A percentile compares a stretch with the other conserved stretches of the same genome.
Conservation (phyloP, 805 yeast genomes). For the Cyberlindnera misumaiensis region DNA sequence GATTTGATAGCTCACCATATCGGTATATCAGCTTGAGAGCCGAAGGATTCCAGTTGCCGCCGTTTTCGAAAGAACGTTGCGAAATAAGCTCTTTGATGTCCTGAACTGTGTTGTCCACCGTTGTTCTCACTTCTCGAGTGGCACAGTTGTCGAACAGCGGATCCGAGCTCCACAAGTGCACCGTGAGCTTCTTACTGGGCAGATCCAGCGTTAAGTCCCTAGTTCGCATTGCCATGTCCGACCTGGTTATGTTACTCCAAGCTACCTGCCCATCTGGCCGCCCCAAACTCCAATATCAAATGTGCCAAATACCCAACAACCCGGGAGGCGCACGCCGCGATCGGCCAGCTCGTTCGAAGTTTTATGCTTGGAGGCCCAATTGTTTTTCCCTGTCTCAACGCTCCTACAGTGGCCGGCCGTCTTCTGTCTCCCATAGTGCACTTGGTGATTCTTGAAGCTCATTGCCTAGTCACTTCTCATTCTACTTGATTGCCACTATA, state of each 20-base stretch:
- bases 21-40: constrained; percentile 10
- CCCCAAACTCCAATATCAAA: too few relatives aligned
- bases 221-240: constrained; percentile 1
- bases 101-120: constrained; percentile 20
- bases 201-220: constrained; percentile 18
- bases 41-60: constrained; percentile 14
- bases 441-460: too few relatives aligned
- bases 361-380: background rate
- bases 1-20: constrained; percentile 9
- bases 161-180: constrained; percentile 20
- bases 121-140: constrained; percentile 16
- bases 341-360: too few relatives aligned
- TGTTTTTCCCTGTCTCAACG: background rate
- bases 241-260: too few relatives aligned
- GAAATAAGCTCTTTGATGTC: constrained; percentile 21
- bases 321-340: too few relatives aligned
- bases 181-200: constrained; percentile 5
- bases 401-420: background rate
- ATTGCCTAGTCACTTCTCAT: too few relatives aligned
- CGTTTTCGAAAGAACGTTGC: constrained; percentile 11
- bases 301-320: too few relatives aligned
- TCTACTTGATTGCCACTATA: too few relatives aligned
- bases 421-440: too few relatives aligned
- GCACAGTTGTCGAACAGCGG: constrained; percentile 8
- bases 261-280: background rate